Evolutionary conservation across 768 basidiomycete genomes (phyloP).

Genomic region (Pleurotus cornucopiae): DNA sequence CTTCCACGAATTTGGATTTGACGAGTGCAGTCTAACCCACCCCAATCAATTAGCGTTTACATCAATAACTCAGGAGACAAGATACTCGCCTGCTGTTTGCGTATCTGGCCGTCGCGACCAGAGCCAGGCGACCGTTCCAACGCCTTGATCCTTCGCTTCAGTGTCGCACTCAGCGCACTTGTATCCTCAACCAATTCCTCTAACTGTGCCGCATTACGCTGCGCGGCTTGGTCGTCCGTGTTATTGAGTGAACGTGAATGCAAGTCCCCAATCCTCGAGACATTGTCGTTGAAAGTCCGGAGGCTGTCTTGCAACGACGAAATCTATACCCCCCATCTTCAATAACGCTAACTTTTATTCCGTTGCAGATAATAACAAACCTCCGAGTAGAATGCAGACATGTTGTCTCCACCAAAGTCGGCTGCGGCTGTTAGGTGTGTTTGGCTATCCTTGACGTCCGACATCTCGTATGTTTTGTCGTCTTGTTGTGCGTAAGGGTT

Average conservation of each 20-base stretch:
- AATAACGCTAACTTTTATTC: neutral
- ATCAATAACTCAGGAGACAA: neutral
- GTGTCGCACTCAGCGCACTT: slow-evolving; percentile 57
- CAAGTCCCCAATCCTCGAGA: slow-evolving; percentile 62
- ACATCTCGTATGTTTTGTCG: slow-evolving; percentile 66
- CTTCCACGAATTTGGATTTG: slow-evolving; percentile 78
- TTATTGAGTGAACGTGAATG: slow-evolving; percentile 75
- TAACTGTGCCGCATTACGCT: slow-evolving; percentile 57
- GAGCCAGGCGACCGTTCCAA: slow-evolving; percentile 63
- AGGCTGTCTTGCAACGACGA: slow-evolving; percentile 70
- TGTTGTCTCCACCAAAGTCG: slow-evolving; percentile 40
- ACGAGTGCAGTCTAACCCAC: slow-evolving; percentile 49
- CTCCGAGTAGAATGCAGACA: slow-evolving; percentile 73
- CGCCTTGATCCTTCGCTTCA: slow-evolving; percentile 72
- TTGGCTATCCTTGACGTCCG: slow-evolving; percentile 58
- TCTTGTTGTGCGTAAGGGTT: slow-evolving; percentile 72
- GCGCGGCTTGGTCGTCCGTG: slow-evolving; percentile 64
- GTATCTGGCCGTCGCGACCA: slow-evolving; percentile 68
- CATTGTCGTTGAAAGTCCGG: slow-evolving; percentile 63
- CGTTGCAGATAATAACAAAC: slow-evolving; percentile 30
- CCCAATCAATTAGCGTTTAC: neutral
- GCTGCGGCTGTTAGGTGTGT: slow-evolving; percentile 39
- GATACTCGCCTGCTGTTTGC: slow-evolving; percentile 65
- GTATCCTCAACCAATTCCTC: slow-evolving; percentile 72
- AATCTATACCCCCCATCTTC: slow-evolving; percentile 43